Evolutionary conservation across 495 filamentous ascomycete genomes (phyloP), one percentile per base, ranked within the genome.

Genomic region (Xylaria curta): DNA sequence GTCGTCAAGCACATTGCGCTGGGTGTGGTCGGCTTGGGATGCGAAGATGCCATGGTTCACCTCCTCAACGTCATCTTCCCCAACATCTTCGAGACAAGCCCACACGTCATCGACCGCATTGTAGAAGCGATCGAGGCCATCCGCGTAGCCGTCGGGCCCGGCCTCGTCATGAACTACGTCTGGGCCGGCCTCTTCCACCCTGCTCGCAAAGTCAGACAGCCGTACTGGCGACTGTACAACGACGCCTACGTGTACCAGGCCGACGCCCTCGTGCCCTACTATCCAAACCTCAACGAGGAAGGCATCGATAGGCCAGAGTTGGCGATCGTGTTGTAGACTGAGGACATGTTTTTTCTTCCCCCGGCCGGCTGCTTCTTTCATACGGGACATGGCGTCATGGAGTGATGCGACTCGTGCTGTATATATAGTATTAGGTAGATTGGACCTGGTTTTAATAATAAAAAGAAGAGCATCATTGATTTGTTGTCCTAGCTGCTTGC

Each of bases 121-220:
- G 91, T 98, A 65, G 97, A 98, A 79, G 96, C 96, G 44, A 95
- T 99, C 75, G 95, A 97, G 78, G 96, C 94, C n/a, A 91, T 98
- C 70, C 87, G 97, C 31, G 93, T 97, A 89, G 94, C 96, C 0
- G 91, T 98, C 59, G 96, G 96, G 10, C 92, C 95, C 0, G 95
- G 95, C 1, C 81, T 93, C 31, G 91, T 97, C 46, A 92, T 98
- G 88, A 98, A 98, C 82, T 99, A 99, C 79, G 89, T 97, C 73
- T 98, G 93, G 94, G 95, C 96, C 4, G 97, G 97, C 19, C 84
- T 99, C 60, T 99, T 98, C 87, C 97, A 98, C 77, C 94, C 96
- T 0, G 96, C 96, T 7, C 88, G 97, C 58, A 98, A 98, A 82
- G 96, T 99, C 42, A 87, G 96, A 65, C 88, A 87, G 67, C 95